These are phyloP conservation scores for Candida oleophila DNA, from an alignment of 805 yeast species.

Conservation along the genomic window DNA sequence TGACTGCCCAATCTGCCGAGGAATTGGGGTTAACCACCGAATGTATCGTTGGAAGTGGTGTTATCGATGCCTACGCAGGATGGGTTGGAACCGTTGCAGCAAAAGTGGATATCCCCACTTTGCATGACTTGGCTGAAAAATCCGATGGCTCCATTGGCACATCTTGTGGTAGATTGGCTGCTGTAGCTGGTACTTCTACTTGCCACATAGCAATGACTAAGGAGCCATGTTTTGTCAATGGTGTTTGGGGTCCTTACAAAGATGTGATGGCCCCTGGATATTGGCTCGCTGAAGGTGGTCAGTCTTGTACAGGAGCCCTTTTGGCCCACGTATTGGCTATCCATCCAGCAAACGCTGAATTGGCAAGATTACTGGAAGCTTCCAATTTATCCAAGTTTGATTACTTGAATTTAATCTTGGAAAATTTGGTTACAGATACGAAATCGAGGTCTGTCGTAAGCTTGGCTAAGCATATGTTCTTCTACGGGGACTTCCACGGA, in stretches of 20 bases:
- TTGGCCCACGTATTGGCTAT: conserved; percentile 82
- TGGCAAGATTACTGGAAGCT: conserved; percentile 64
- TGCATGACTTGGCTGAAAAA: conserved; percentile 48
- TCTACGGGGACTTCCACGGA: conserved; percentile 96
- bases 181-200: conserved; percentile 98
- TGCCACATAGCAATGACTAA: conserved; percentile 89
- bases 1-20: conserved; percentile 65
- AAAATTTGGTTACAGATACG: conserved; percentile 55
- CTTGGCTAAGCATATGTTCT: conserved; percentile 80
- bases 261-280: conserved; percentile 86
- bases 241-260: conserved; percentile 98
- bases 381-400: conserved; percentile 78
- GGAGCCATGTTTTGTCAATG: conserved; percentile 85
- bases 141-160: conserved; percentile 46
- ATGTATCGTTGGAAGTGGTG: conserved; percentile 91
- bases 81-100: conserved; percentile 99
- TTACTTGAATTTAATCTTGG: conserved; percentile 73
- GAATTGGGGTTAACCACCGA: conserved; percentile 79
- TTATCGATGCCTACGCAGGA: conserved; percentile 97
- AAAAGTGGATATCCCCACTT: conserved; percentile 62
- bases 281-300: conserved; percentile 99
- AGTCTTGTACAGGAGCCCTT: conserved; percentile 93
- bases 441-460: conserved; percentile 72
- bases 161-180: conserved; percentile 86
- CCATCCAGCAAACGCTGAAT: conserved; percentile 83